Percentiles rank a stretch among this genome's conserved stretches.
These are phyloP conservation scores for Calocybe gangraenosa DNA, from an alignment of 768 basidiomycete genomes.

Conservation along the genomic window DNA sequence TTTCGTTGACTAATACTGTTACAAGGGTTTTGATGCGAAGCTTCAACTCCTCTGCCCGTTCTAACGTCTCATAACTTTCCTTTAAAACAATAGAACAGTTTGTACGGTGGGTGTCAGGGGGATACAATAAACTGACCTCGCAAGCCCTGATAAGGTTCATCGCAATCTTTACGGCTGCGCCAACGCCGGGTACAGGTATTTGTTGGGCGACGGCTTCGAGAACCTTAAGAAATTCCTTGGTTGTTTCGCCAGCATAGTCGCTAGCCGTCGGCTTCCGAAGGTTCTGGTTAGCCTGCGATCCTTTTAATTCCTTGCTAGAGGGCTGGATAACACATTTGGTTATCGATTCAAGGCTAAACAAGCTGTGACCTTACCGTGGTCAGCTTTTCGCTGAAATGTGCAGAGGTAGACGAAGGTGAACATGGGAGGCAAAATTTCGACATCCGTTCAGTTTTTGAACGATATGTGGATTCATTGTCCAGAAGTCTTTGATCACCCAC, in stretches of 20 bases:
- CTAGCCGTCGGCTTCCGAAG: background rate
- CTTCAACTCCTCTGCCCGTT: constrained; percentile 10
- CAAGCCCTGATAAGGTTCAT: constrained; percentile 7
- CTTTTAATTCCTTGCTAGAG: background rate
- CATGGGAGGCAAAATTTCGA: background rate
- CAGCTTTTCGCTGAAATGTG: background rate
- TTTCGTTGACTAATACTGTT: constrained; percentile 2
- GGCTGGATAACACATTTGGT: no score
- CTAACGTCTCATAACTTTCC: constrained; percentile 6
- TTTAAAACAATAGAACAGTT: background rate
- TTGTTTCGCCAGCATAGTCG: constrained; percentile 8
- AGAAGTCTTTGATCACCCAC: no score
- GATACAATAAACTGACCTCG: constrained; percentile 1
- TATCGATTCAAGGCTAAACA: background rate
- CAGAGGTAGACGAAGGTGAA: background rate
- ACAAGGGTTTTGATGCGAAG: constrained; percentile 7
- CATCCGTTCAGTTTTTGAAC: no score
- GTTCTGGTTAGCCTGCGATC: no score
- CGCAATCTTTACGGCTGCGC: constrained; percentile 2
- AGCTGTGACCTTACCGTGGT: background rate
- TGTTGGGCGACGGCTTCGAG: constrained; percentile 4
- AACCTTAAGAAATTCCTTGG: constrained; percentile 3
- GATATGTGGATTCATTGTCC: no score
- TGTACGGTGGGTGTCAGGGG: no score
- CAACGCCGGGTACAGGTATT: constrained; percentile 6